phyloP scores from a whole-genome alignment of 1,284 basidiomycete genomes.

The Singerocomus inundabilis region DNA sequence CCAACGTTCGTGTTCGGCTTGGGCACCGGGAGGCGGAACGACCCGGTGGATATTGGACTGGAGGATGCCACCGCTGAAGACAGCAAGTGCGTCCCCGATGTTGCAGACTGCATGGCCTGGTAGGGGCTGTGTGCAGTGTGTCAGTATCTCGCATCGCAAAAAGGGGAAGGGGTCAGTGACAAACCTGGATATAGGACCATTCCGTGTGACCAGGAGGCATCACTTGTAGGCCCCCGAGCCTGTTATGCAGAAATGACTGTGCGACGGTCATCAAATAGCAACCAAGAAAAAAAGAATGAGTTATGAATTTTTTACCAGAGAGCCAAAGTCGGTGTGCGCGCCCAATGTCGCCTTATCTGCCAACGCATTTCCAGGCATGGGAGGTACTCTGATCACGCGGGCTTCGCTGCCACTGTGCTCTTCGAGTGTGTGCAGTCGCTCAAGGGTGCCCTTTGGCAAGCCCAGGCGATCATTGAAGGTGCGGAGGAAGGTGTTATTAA shows the following conservation, averaged over 20 bases:
- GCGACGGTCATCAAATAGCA: constrained; percentile 5
- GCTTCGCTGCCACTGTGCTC: constrained; percentile 60
- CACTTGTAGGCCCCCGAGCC: constrained; percentile 71
- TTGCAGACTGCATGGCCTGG: constrained; percentile 62
- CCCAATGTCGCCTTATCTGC: constrained; percentile 42
- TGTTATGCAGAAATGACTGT: constrained; percentile 66
- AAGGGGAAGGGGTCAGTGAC: not conserved
- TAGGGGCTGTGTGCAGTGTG: constrained; percentile 42
- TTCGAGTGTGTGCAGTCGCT: constrained; percentile 43
- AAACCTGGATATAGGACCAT: constrained; percentile 69
- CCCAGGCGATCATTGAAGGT: constrained; percentile 58
- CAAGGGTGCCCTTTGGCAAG: constrained; percentile 50
- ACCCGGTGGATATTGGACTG: constrained; percentile 57
- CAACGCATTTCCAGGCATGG: constrained; percentile 26
- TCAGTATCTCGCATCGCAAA: too few relatives aligned
- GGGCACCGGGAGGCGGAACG: constrained; percentile 46
- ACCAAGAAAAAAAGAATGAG: too few relatives aligned
- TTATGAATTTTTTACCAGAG: constrained; percentile 32
- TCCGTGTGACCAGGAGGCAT: constrained; percentile 57
- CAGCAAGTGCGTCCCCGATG: constrained; percentile 54
- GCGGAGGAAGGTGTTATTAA: constrained; percentile 53
- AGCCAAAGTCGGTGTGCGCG: constrained; percentile 59
- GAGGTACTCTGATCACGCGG: constrained; percentile 53
- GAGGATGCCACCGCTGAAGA: constrained; percentile 61
- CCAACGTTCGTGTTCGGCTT: constrained; percentile 49